Conservation (phyloP, 2,329 filamentous ascomycete genomes). For the Madurella fahalii region DNA sequence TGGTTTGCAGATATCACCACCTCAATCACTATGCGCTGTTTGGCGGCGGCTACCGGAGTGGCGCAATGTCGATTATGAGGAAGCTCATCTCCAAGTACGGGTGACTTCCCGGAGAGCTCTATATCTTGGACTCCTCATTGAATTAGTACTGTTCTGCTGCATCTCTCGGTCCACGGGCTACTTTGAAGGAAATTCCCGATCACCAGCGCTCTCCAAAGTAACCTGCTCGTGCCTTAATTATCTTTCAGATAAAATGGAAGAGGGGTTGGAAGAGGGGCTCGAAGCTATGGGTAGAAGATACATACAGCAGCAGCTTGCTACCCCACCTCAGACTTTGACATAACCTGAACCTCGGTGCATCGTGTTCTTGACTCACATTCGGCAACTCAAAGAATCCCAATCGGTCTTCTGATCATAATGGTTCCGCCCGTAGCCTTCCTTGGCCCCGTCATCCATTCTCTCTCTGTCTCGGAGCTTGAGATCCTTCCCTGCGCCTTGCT, state of each 20-base stretch:
- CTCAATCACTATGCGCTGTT: conserved; percentile 86
- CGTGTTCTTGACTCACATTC: not conserved
- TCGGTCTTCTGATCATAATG: not conserved
- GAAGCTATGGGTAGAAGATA: too few relatives aligned
- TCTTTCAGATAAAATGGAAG: too few relatives aligned
- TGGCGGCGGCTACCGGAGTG: conserved; percentile 70
- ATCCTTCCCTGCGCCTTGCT: conserved; percentile 17
- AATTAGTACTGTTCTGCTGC: not conserved
- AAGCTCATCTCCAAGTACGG: conserved; percentile 70
- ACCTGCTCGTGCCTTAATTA: too few relatives aligned
- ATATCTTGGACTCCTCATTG: not conserved
- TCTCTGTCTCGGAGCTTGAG: conserved; percentile 15
- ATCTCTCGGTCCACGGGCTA: too few relatives aligned
- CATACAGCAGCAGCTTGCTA: too few relatives aligned
- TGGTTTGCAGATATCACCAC: conserved; percentile 67
- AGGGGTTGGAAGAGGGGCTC: too few relatives aligned
- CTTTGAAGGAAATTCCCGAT: too few relatives aligned
- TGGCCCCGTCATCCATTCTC: conserved; percentile 19
- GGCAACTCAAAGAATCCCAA: not conserved
- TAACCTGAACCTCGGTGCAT: not conserved
- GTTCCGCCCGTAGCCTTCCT: conserved; percentile 4
- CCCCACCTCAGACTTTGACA: too few relatives aligned
- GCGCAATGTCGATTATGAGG: conserved; percentile 77
- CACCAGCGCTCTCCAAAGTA: too few relatives aligned
- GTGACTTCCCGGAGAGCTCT: not conserved